A percentile compares a stretch with the other conserved stretches of the same genome.
Conservation (phyloP, 306 rosid genomes). For the Dalbergia oliveri region DNA sequence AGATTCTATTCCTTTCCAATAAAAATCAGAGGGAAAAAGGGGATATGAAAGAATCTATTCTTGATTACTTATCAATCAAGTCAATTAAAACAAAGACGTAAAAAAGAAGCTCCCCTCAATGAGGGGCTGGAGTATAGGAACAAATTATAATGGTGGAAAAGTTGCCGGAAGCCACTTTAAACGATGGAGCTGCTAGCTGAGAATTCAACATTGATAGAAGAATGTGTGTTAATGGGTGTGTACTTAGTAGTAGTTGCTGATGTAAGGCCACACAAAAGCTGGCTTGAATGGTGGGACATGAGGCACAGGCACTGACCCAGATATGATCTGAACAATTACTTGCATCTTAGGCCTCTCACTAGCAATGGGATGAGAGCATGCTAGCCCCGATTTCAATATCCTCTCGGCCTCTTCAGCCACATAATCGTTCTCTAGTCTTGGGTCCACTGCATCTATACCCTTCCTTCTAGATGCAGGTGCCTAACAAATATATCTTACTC, state of each 20-base stretch:
- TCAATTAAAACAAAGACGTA: constrained; percentile 11
- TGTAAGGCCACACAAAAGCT: constrained; percentile 71
- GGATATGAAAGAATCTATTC: constrained; percentile 22
- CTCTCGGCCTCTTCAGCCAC: constrained; percentile 69
- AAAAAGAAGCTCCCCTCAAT: neutral
- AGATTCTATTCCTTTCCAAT: constrained; percentile 37
- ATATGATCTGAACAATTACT: constrained; percentile 66
- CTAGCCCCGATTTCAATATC: constrained; percentile 66
- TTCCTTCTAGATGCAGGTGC: constrained; percentile 65
- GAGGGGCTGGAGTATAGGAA: neutral
- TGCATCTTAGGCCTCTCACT: constrained; percentile 73
- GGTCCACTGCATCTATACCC: constrained; percentile 65
- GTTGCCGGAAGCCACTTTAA: constrained; percentile 1
- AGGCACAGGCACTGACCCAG: constrained; percentile 68
- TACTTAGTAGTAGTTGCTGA: constrained; percentile 23
- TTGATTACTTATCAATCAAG: constrained; percentile 23
- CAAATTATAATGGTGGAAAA: constrained; percentile 20
- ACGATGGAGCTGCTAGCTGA: constrained; percentile 33
- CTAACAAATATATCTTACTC: constrained; percentile 42
- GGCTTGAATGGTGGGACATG: constrained; percentile 71
- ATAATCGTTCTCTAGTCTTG: constrained; percentile 56
- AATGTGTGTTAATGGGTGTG: constrained; percentile 43
- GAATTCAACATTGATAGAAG: constrained; percentile 34
- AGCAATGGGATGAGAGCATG: constrained; percentile 76
- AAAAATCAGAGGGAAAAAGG: neutral